These are phyloP conservation scores for cucumber (Cucumis sativus) DNA, from an alignment of 306 rosid genomes.

Conservation along the genomic window DNA sequence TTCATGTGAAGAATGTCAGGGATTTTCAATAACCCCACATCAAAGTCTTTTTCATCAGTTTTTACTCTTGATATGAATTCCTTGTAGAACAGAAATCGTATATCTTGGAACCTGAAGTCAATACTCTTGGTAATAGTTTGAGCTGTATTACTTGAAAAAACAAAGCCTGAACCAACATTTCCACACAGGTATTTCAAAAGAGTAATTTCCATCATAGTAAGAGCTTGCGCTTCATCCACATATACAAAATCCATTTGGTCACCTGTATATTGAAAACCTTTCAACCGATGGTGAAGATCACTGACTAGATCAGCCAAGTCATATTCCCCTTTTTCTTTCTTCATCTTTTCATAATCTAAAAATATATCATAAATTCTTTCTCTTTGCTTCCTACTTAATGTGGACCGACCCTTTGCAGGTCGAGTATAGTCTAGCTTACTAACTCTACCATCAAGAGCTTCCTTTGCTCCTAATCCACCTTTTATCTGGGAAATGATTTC, in stretches of 20 bases:
- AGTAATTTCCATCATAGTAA: conserved; percentile 50
- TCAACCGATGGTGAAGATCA: conserved; percentile 39
- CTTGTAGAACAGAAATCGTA: conserved; percentile 22
- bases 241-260: conserved; percentile 43
- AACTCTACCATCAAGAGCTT: conserved; percentile 25
- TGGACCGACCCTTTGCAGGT: conserved; percentile 24
- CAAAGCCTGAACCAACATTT: conserved; percentile 18
- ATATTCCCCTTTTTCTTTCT: conserved; percentile 37
- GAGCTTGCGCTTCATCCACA: conserved; percentile 61
- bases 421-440: conserved; percentile 25
- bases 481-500: conserved; percentile 55
- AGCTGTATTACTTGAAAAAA: conserved; percentile 25
- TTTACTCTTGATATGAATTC: conserved; percentile 14
- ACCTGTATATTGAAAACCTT: conserved; percentile 22
- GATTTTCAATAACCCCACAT: neutral
- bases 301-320: conserved; percentile 56
- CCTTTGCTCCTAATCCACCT: conserved; percentile 26
- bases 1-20: conserved; percentile 18
- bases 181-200: conserved; percentile 23
- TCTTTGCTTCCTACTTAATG: conserved; percentile 22
- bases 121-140: conserved; percentile 49
- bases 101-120: conserved; percentile 53
- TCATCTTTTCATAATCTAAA: conserved; percentile 40
- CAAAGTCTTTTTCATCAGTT: neutral
- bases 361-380: conserved; percentile 36